These are phyloP conservation scores for Eimeria mitis DNA, from an alignment of 169 alveolate genomes.

Conservation along the genomic window DNA sequence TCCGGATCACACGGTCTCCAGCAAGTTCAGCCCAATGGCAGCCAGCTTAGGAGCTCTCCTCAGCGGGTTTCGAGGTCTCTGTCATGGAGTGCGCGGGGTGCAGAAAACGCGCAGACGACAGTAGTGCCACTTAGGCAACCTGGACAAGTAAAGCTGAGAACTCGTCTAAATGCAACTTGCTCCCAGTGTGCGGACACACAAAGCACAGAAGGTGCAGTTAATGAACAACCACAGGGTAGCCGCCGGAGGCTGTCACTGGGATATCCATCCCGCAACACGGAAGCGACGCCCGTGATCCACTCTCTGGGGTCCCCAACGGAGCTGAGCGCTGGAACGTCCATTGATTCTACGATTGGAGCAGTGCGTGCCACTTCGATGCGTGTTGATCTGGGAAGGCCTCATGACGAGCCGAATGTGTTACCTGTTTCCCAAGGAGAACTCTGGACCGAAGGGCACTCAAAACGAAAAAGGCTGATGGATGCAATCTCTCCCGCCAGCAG, in stretches of 20 bases:
- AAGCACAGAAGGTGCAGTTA: neutral
- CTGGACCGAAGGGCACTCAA: neutral
- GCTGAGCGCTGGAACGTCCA: too few relatives aligned
- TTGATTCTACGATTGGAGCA: neutral
- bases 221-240: neutral
- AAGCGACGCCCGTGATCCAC: neutral
- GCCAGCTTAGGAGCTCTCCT: neutral
- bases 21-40: neutral
- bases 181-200: neutral
- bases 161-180: neutral
- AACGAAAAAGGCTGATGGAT: neutral
- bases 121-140: neutral
- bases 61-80: neutral
- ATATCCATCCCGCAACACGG: neutral
- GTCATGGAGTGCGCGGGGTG: neutral
- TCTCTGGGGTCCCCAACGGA: neutral
- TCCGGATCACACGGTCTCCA: neutral
- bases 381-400: neutral
- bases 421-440: neutral
- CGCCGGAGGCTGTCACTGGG: neutral
- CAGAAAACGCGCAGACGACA: neutral
- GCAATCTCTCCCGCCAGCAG: neutral
- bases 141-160: neutral
- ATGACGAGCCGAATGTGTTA: neutral
- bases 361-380: neutral